Conservation (phyloP, 2,329 filamentous ascomycete species). For the Alternaria infectoria region DNA sequence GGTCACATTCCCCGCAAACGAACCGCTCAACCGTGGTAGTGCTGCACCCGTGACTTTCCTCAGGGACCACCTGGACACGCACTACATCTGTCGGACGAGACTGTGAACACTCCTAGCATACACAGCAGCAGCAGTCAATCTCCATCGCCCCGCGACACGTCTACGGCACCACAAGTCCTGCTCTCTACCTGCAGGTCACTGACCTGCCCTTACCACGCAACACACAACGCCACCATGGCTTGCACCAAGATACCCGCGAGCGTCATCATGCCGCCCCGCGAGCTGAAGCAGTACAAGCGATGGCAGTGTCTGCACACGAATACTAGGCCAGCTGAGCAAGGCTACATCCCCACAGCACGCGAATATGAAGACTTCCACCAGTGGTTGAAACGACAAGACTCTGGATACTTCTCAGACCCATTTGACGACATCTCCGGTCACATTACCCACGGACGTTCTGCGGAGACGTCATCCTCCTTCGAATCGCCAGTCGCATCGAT, state of each 20-base stretch:
- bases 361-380: conserved; percentile 40
- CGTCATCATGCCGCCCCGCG: conserved; percentile 30
- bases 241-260: conserved; percentile 28
- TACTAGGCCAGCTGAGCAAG: conserved; percentile 24
- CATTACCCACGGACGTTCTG: conserved; percentile 8
- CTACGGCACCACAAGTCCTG: background rate
- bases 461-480: background rate
- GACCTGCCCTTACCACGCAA: background rate
- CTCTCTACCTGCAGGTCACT: background rate
- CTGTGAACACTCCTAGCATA: background rate
- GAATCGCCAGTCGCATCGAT: conserved; percentile 20
- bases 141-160: background rate
- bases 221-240: background rate
- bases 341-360: conserved; percentile 30
- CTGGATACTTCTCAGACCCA: conserved; percentile 39
- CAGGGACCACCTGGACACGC: background rate
- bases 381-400: conserved; percentile 39
- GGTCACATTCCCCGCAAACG: conserved; percentile 3
- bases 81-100: background rate
- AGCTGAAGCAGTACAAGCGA: conserved; percentile 37
- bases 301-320: conserved; percentile 34
- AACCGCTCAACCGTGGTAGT: conserved; percentile 1
- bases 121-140: background rate
- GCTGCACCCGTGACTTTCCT: background rate
- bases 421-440: conserved; percentile 33